phyloP scores from a whole-genome alignment of 2,329 filamentous ascomycete species.

The Chaetomium globosum region DNA sequence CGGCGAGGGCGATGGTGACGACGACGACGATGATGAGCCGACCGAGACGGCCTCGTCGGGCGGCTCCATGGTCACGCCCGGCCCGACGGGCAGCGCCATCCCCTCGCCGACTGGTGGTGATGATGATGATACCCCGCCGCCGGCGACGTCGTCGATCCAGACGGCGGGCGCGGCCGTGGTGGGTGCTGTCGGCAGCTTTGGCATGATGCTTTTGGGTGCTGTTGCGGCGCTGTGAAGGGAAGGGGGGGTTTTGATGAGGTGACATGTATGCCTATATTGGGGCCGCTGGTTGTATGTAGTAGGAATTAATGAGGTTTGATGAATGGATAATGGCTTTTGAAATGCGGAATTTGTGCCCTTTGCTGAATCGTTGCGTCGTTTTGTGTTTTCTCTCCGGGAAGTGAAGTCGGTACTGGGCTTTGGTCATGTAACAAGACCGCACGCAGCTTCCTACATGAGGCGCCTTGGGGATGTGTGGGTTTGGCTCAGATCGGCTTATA shows the following conservation, averaged over 20 bases:
- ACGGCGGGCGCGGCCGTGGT: constrained; percentile 14
- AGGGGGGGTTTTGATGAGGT: too few relatives aligned
- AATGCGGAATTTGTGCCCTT: not conserved
- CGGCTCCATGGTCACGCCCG: constrained; percentile 10
- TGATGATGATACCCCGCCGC: not conserved
- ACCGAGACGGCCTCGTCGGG: not conserved
- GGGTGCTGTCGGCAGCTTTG: constrained; percentile 28
- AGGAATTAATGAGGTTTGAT: not conserved
- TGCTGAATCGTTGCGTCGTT: not conserved
- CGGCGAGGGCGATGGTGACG: not conserved
- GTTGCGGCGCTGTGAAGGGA: constrained; percentile 31
- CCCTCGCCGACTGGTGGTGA: not conserved
- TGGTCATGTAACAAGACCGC: too few relatives aligned
- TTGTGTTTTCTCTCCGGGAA: not conserved
- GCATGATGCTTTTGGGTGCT: constrained; percentile 33
- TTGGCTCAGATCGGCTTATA: too few relatives aligned
- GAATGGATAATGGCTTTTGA: not conserved
- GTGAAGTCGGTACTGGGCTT: not conserved
- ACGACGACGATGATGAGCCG: constrained; percentile 8
- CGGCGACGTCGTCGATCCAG: constrained; percentile 6
- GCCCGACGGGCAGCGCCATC: constrained; percentile 1
- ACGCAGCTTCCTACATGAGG: too few relatives aligned
- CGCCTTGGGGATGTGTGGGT: too few relatives aligned
- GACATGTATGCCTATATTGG: not conserved
- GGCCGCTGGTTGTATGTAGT: not conserved